Evolutionary conservation across 2,329 filamentous ascomycete species (phyloP), one percentile per base, ranked within the genome.

Genomic region (Myriosclerotinia curreyana): DNA sequence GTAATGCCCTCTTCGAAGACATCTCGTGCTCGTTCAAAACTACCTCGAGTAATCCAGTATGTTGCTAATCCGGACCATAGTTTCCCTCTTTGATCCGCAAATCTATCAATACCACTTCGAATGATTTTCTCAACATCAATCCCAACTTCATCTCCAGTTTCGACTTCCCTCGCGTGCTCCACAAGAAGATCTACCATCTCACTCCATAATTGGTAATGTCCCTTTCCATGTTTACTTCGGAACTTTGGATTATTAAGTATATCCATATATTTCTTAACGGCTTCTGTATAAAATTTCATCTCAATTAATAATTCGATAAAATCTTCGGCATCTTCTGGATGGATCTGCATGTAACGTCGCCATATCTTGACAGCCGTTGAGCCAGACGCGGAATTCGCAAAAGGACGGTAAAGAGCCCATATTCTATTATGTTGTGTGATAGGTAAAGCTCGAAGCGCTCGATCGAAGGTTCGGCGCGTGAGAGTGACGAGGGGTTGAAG

Each of bases 161-260:
- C 86, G 56, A 99, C 87, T 50, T 96, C 86, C 71, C 88, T 89
- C 5, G 95, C 95, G 75, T 96, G 92, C 66, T 90, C 90, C 51
- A 99, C 96, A 53, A 99, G 81, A 68, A 98, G 76, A 73, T 99
- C 95, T 44, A 98, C 88, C 91, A 99, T 96, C 75, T 99, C 95
- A 68, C 87, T 95, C 95, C 95, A 99, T 56, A 99, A 83, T 76
- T 99, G 92, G 75, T 96, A 99, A 67, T 94, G 91, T 0, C 95
- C 94, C 77, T 96, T 97, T 66, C 91, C 91, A 69, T 95, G 87
- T 77, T 96, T 96, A 78, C 94, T 98, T 74, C 87, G 86, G 77
- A 99, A 98, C 44, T 87, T 87, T 3, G 90, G 85, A 71, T 97
- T 93, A 79, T 98, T 93, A 72, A 99, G 83, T 60, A 98, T 88